phyloP scores from a whole-genome alignment of 495 filamentous ascomycete species.

The Daldinia caldariorum region DNA sequence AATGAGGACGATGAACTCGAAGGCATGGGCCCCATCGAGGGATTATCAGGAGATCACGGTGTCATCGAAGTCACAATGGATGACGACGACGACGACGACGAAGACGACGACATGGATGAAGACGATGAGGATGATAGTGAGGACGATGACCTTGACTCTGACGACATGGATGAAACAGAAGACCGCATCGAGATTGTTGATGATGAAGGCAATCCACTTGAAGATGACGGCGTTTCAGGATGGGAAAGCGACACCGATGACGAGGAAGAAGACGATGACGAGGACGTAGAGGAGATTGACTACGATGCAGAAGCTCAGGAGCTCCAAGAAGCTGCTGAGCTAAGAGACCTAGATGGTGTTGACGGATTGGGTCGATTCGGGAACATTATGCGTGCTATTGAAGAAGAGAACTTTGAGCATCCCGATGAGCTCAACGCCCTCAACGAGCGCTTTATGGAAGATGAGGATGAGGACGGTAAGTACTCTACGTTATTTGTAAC shows the following conservation, averaged over 20 bases:
- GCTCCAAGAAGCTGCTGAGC: conserved; percentile 51
- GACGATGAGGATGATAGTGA: conserved; percentile 67
- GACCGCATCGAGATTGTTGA: conserved; percentile 66
- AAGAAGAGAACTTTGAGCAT: conserved; percentile 69
- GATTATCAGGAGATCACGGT: conserved; percentile 78
- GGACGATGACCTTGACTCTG: conserved; percentile 58
- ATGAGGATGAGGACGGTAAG: conserved; percentile 71
- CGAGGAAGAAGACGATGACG: conserved; percentile 64
- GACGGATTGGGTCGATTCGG: conserved; percentile 61
- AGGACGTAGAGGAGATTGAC: conserved; percentile 60
- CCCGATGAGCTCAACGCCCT: conserved; percentile 55
- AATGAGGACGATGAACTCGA: conserved; percentile 78
- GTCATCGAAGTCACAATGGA: conserved; percentile 87
- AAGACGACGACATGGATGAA: conserved; percentile 71
- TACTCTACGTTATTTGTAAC: conserved; percentile 13
- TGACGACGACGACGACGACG: conserved; percentile 71
- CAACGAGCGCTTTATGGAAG: conserved; percentile 72
- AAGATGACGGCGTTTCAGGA: conserved; percentile 60
- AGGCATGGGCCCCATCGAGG: conserved; percentile 87
- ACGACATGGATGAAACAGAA: conserved; percentile 63
- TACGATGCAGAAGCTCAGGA: conserved; percentile 59
- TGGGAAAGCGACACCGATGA: conserved; percentile 70
- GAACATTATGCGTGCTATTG: conserved; percentile 68
- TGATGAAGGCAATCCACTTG: conserved; percentile 61
- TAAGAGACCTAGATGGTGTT: conserved; percentile 51